Conservation (phyloP, 495 filamentous ascomycete genomes). For the Penicillium angulare region DNA sequence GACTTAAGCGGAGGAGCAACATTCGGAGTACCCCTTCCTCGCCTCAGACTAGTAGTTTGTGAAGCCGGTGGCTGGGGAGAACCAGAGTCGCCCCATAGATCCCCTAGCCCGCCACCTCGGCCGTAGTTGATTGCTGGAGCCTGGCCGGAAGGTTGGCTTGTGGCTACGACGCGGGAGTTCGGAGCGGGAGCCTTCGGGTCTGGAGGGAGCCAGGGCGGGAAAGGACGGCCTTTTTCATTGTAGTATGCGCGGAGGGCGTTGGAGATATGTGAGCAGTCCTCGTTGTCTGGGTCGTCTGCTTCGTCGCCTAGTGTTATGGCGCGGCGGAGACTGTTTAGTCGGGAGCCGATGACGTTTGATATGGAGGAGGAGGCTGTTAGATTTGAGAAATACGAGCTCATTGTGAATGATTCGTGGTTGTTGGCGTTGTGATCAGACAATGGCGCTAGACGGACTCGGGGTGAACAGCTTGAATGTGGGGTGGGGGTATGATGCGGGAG, state of each 20-base stretch:
- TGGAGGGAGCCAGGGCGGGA: conserved; percentile 85
- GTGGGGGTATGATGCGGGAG: conserved; percentile 24
- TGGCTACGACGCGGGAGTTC: conserved; percentile 51
- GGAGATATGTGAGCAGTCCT: conserved; percentile 92
- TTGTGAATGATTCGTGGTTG: conserved; percentile 32
- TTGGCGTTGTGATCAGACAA: conserved; percentile 2
- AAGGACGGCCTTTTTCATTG: conserved; percentile 77
- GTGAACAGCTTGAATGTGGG: conserved; percentile 23
- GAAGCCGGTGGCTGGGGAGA: conserved; percentile 41
- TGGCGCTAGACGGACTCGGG: no score
- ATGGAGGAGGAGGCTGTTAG: conserved; percentile 65
- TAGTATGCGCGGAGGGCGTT: conserved; percentile 96
- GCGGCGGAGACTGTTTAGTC: conserved; percentile 76
- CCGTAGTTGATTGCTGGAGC: conserved; percentile 29
- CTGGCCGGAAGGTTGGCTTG: conserved; percentile 46
- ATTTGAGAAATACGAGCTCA: conserved; percentile 76
- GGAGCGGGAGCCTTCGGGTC: conserved; percentile 73
- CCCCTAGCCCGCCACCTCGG: conserved; percentile 59
- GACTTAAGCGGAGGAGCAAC: conserved; percentile 21
- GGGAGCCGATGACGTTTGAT: conserved; percentile 69
- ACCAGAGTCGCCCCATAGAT: conserved; percentile 77
- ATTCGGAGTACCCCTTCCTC: conserved; percentile 30
- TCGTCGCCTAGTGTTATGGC: conserved; percentile 80
- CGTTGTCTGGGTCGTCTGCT: conserved; percentile 73
- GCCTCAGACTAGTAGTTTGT: conserved; percentile 56